A percentile compares a stretch with the other conserved stretches of the same genome.
These are phyloP conservation scores for Phytophthora melonis DNA, from an alignment of 352 stramenopile genomes.

Conservation along the genomic window DNA sequence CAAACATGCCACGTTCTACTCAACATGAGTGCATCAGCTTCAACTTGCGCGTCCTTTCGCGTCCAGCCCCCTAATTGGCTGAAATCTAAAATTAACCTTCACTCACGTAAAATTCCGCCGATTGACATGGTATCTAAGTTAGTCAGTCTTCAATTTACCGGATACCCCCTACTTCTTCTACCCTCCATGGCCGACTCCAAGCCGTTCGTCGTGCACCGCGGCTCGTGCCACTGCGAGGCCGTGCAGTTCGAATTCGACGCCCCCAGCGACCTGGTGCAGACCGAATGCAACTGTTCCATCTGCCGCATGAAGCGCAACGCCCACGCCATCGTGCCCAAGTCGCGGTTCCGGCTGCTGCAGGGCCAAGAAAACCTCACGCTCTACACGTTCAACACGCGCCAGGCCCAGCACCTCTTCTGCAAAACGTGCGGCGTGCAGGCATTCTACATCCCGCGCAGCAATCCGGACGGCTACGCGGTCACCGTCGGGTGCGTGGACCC, in stretches of 20 bases:
- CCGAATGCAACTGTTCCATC: slow-evolving; percentile 88
- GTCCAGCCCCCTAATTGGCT: slow-evolving; percentile 11
- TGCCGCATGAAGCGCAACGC: slow-evolving; percentile 85
- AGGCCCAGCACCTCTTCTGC: slow-evolving; percentile 86
- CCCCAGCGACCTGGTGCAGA: slow-evolving; percentile 59
- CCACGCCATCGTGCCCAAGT: slow-evolving; percentile 70
- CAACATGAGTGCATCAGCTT: slow-evolving; percentile 12
- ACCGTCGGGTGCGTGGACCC: slow-evolving; percentile 77
- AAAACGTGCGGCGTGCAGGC: slow-evolving; percentile 76
- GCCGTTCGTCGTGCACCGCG: slow-evolving; percentile 15
- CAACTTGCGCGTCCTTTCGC: slow-evolving; percentile 25
- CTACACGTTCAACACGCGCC: slow-evolving; percentile 88
- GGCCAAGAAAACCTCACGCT: slow-evolving; percentile 61
- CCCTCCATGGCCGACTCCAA: not conserved
- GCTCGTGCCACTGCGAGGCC: slow-evolving; percentile 72
- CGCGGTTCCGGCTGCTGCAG: slow-evolving; percentile 62
- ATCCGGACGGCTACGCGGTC: slow-evolving; percentile 80
- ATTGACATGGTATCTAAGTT: not conserved
- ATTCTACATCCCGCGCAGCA: slow-evolving; percentile 87
- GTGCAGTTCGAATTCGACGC: slow-evolving; percentile 81
- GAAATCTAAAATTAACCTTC: slow-evolving; percentile 14
- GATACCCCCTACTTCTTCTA: not conserved
- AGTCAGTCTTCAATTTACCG: slow-evolving; percentile 7
- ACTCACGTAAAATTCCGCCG: slow-evolving; percentile 19
- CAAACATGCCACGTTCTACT: slow-evolving; percentile 23